phyloP scores from a whole-genome alignment of 139 green algal genomes.

The Chlamydomonas urium region DNA sequence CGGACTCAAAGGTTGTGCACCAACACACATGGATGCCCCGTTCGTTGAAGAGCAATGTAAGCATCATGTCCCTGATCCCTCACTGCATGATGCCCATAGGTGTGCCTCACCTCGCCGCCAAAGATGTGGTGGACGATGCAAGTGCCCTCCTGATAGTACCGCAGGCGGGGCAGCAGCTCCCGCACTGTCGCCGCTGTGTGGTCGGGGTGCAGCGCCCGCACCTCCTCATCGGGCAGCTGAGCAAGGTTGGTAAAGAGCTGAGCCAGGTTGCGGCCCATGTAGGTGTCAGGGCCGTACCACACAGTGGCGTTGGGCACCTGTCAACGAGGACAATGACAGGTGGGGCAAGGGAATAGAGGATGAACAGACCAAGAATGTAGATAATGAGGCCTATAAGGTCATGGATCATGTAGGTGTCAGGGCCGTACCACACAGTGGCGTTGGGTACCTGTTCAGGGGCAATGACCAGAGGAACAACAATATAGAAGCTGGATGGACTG shows the following conservation, averaged over 20 bases:
- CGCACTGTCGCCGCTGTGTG: conserved; percentile 59
- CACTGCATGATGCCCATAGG: no score
- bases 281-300: conserved; percentile 98
- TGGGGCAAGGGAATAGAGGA: no score
- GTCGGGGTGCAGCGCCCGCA: conserved; percentile 76
- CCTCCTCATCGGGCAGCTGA: conserved; percentile 60
- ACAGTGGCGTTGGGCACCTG: conserved; percentile 75
- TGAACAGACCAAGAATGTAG: no score
- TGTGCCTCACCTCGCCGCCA: conserved; percentile 80
- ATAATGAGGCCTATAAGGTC: no score
- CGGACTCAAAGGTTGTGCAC: no score
- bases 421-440: conserved; percentile 91
- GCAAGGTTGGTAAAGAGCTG: conserved; percentile 80
- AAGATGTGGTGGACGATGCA: conserved; percentile 99
- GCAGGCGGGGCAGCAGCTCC: conserved; percentile 73
- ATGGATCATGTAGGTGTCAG: conserved; percentile 99
- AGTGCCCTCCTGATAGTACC: conserved; percentile 85
- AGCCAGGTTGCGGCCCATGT: conserved; percentile 96
- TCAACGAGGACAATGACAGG: no score
- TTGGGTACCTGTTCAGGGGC: conserved; percentile 74
- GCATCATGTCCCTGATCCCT: no score
- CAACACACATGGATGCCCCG: no score
- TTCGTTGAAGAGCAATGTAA: no score
- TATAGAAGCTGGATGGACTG: no score
- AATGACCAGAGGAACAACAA: no score